phyloP scores from a whole-genome alignment of 2,329 filamentous ascomycete species.

The Exophiala bonariae region DNA sequence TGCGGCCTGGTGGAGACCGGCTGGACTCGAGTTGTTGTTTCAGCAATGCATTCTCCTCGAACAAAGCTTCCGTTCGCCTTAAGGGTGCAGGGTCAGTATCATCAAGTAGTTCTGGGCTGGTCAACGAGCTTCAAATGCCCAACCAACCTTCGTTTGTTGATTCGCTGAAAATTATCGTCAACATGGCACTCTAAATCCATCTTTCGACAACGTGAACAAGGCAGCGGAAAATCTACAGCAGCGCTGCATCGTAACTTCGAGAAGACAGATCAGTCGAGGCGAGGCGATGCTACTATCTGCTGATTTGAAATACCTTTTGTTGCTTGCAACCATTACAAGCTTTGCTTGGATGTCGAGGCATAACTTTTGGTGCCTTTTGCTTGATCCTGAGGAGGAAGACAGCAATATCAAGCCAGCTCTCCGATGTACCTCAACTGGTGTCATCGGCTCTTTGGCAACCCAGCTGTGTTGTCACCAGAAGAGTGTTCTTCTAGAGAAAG shows the following conservation, averaged over 20 bases:
- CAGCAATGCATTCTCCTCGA: not conserved
- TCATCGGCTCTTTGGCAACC: too few species aligned
- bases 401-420: not conserved
- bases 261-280: not conserved
- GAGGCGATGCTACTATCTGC: not conserved
- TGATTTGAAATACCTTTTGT: slow-evolving; percentile 42
- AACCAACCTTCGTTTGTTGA: slow-evolving; percentile 40
- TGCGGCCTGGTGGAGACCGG: slow-evolving; percentile 19
- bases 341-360: slow-evolving; percentile 23
- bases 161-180: slow-evolving; percentile 41
- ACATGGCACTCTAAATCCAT: slow-evolving; percentile 36
- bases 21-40: slow-evolving; percentile 8
- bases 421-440: not conserved
- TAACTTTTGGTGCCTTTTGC: not conserved
- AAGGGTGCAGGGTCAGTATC: slow-evolving; percentile 25
- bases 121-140: not conserved
- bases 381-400: not conserved
- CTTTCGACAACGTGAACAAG: slow-evolving; percentile 39
- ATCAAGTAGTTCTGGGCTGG: slow-evolving; percentile 21
- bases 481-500: too few species aligned
- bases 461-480: too few species aligned
- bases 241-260: slow-evolving; percentile 33
- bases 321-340: slow-evolving; percentile 43
- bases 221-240: slow-evolving; percentile 32
- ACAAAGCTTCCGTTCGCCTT: slow-evolving; percentile 25